These are phyloP conservation scores for Cadophora malorum DNA, from an alignment of 2,329 filamentous ascomycete species.

Conservation along the genomic window DNA sequence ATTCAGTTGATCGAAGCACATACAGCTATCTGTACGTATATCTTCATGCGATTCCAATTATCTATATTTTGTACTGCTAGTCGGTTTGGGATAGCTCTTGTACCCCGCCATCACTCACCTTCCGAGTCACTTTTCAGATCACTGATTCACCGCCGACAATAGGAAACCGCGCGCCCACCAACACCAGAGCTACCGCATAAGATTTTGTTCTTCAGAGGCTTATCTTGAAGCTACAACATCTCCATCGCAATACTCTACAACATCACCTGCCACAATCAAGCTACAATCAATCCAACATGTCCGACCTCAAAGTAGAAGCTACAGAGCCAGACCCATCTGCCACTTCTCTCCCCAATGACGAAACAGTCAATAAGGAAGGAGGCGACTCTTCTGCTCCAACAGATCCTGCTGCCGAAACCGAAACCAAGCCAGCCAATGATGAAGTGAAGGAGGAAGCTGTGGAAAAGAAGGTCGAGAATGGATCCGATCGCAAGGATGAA, in stretches of 20 bases:
- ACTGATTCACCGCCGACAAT: conserved; percentile 28
- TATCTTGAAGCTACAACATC: background rate
- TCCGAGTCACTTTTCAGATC: conserved; percentile 29
- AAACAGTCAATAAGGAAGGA: conserved; percentile 31
- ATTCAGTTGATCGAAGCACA: background rate
- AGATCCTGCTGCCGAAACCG: conserved; percentile 24
- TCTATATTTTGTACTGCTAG: background rate
- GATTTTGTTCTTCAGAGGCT: background rate
- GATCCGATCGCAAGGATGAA: conserved; percentile 22
- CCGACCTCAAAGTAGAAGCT: conserved; percentile 35
- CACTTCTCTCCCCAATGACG: conserved; percentile 35
- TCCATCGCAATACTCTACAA: conserved; percentile 15
- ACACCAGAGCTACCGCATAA: conserved; percentile 10
- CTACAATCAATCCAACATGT: conserved; percentile 36
- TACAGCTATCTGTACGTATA: conserved; percentile 8
- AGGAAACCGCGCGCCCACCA: conserved; percentile 13
- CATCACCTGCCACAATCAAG: conserved; percentile 4
- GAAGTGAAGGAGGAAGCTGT: conserved; percentile 24
- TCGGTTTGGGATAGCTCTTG: conserved; percentile 20
- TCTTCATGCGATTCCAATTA: background rate
- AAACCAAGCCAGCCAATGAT: conserved; percentile 32
- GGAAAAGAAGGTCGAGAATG: conserved; percentile 28
- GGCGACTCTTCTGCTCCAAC: conserved; percentile 29
- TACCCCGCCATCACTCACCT: conserved; percentile 39
- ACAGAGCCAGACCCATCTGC: conserved; percentile 38